Evolutionary conservation across 371 early-diverging fungal genomes (phyloP).

Genomic region (Rhizopus stolonifer): DNA sequence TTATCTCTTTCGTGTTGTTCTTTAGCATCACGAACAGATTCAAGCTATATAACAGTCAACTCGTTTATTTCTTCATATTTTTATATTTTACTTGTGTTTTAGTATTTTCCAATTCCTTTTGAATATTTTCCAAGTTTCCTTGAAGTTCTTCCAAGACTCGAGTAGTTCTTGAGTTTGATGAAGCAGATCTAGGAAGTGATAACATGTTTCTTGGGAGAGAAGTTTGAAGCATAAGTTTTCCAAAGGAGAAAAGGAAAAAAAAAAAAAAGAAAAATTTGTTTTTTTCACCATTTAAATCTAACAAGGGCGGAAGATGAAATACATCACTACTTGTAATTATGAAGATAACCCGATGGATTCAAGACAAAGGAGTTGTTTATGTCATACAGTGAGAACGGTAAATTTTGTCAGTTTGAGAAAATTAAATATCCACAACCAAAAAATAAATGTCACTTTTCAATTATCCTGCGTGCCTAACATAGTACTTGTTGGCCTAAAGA

Average conservation of each 20-base stretch:
- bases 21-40: slow-evolving; percentile 27
- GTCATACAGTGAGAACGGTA: too few species aligned
- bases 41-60: slow-evolving; percentile 17
- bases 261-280: not conserved
- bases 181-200: slow-evolving; percentile 5
- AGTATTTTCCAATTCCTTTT: slow-evolving; percentile 24
- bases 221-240: slow-evolving; percentile 17
- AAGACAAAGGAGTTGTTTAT: too few species aligned
- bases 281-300: not conserved
- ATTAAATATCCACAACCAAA: too few species aligned
- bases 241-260: not conserved
- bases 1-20: slow-evolving; percentile 28
- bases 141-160: slow-evolving; percentile 24
- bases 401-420: too few species aligned
- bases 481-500: too few species aligned
- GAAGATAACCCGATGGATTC: too few species aligned
- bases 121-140: slow-evolving; percentile 18
- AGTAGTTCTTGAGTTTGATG: slow-evolving; percentile 23
- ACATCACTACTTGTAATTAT: too few species aligned
- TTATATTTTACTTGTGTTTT: slow-evolving; percentile 15
- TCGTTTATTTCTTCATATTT: not conserved
- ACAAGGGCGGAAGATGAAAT: too few species aligned
- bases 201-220: slow-evolving; percentile 17
- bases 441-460: too few species aligned
- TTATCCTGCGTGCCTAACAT: too few species aligned